Percentiles rank a stretch among this genome's conserved stretches.
phyloP scores from a whole-genome alignment of 148 eudicot species.

The Camellia lanceoleosa region DNA sequence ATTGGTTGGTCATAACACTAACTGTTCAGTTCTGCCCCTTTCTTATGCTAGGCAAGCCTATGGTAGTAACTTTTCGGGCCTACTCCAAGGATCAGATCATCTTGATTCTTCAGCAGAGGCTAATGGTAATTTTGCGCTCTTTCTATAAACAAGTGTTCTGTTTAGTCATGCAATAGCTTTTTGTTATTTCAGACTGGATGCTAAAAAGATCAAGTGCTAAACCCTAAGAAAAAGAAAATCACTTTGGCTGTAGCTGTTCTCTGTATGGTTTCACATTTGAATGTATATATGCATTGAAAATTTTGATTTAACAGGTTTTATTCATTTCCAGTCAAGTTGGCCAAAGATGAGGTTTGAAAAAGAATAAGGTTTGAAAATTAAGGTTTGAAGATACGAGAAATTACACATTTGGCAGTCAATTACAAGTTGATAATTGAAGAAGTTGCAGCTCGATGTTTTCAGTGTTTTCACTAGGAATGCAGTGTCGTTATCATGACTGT shows the following conservation, averaged over 20 bases:
- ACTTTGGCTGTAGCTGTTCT: not conserved
- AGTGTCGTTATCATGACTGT: not conserved
- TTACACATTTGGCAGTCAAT: not conserved
- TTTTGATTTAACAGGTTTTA: no score
- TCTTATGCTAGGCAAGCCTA: slow-evolving; percentile 68
- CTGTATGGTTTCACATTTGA: not conserved
- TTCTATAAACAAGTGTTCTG: not conserved
- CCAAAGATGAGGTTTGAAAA: not conserved
- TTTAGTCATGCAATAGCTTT: not conserved
- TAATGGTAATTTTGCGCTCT: slow-evolving; percentile 45
- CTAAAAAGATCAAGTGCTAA: not conserved
- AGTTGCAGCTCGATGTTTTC: not conserved
- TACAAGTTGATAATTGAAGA: not conserved
- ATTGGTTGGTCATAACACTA: not conserved
- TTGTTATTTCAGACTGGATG: not conserved
- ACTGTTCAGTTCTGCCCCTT: slow-evolving; percentile 18
- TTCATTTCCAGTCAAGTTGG: no score
- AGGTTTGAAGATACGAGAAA: no score
- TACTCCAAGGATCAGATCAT: slow-evolving; percentile 91
- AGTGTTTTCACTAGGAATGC: not conserved
- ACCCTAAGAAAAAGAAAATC: not conserved
- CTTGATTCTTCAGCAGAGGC: slow-evolving; percentile 65
- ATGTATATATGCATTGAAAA: not conserved
- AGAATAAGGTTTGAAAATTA: no score
- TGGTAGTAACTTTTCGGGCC: slow-evolving; percentile 75